Percentiles rank a stretch among this genome's conserved stretches.
These are phyloP conservation scores for Termitomyces sp. DNA, from an alignment of 768 basidiomycete species.

Conservation along the genomic window DNA sequence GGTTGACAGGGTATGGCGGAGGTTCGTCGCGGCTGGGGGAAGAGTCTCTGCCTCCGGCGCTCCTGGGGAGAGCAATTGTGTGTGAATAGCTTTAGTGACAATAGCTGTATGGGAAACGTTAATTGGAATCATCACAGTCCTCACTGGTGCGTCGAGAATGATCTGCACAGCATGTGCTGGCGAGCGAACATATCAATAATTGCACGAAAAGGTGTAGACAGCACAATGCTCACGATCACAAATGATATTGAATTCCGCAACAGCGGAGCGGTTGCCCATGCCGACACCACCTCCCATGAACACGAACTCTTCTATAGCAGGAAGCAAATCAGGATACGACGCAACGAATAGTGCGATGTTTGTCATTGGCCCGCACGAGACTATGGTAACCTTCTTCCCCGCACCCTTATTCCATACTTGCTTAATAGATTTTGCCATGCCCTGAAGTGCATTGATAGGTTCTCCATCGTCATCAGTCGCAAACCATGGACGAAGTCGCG, in stretches of 20 bases:
- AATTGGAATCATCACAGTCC: slow-evolving; percentile 73
- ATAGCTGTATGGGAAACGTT: slow-evolving; percentile 88
- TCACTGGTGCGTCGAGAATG: slow-evolving; percentile 65
- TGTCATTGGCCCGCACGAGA: slow-evolving; percentile 83
- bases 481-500: slow-evolving; percentile 45
- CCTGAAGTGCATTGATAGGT: slow-evolving; percentile 55
- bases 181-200: not conserved
- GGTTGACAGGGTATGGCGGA: slow-evolving; percentile 71
- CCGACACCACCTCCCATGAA: slow-evolving; percentile 94
- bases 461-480: slow-evolving; percentile 36
- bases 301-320: slow-evolving; percentile 62
- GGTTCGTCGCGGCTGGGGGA: slow-evolving; percentile 35
- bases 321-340: slow-evolving; percentile 46
- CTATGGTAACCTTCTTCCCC: slow-evolving; percentile 58
- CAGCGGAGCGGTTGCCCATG: slow-evolving; percentile 72
- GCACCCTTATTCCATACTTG: slow-evolving; percentile 50
- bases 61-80: slow-evolving; percentile 40
- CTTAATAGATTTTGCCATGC: slow-evolving; percentile 53
- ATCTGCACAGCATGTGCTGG: slow-evolving; percentile 81
- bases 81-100: slow-evolving; percentile 50
- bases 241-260: slow-evolving; percentile 79
- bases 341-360: slow-evolving; percentile 68
- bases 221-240: slow-evolving; percentile 65
- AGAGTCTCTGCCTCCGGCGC: slow-evolving; percentile 9
- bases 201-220: not conserved